Percentiles rank a stretch among this genome's conserved stretches.
Conservation (phyloP, 164 flowering plant genomes). For the Magnolia changhungtana region DNA sequence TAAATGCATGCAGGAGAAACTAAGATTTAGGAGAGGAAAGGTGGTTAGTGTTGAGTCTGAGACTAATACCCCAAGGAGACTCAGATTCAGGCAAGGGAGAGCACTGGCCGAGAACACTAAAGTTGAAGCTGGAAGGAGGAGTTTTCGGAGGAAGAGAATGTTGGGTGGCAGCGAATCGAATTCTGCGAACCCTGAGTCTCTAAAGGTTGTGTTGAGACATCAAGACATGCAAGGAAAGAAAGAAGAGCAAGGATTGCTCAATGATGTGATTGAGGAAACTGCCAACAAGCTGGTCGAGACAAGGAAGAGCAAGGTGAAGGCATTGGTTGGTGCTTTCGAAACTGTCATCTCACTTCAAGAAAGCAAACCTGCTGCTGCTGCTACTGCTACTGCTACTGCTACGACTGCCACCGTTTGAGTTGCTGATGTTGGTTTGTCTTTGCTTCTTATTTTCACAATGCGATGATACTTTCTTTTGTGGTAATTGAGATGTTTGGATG, state of each 20-base stretch:
- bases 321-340: conserved; percentile 93
- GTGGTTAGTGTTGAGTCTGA: conserved; percentile 18
- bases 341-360: conserved; percentile 85
- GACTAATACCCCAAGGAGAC: conserved; percentile 9
- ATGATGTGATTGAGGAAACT: conserved; percentile 85
- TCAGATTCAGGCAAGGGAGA: conserved; percentile 15
- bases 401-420: conserved; percentile 19
- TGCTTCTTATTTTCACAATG: neutral
- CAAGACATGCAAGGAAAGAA: conserved; percentile 60
- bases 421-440: conserved; percentile 3
- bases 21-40: conserved; percentile 40
- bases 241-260: conserved; percentile 54
- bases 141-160: conserved; percentile 26
- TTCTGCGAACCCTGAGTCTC: conserved; percentile 22
- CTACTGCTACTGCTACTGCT: conserved; percentile 19
- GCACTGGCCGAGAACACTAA: conserved; percentile 4
- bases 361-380: conserved; percentile 34
- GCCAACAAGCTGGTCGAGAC: conserved; percentile 81
- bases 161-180: conserved; percentile 23
- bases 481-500: conserved; percentile 1
- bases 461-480: conserved; percentile 1
- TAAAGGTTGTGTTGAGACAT: conserved; percentile 56
- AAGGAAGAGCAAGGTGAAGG: conserved; percentile 90
- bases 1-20: conserved; percentile 22
- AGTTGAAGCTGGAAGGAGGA: conserved; percentile 14